Evolutionary conservation across 768 basidiomycete species (phyloP), one percentile per base, ranked within the genome.

Genomic region (Hortiboletus campestris): DNA sequence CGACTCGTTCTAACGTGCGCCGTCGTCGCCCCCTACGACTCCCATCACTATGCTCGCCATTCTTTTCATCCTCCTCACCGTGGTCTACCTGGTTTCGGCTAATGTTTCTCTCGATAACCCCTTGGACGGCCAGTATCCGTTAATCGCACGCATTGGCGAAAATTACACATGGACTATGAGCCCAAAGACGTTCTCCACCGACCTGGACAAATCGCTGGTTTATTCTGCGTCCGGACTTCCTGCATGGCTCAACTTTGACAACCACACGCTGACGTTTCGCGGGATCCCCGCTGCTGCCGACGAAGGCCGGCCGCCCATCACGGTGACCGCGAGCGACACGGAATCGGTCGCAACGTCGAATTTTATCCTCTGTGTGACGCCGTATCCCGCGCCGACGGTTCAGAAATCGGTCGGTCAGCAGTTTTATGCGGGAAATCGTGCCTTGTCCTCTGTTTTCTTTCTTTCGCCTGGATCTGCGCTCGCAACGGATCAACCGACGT

Each of bases 241-340:
- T 4, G 49, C 66, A 4, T 98, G 95, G 95, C 79, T 93, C 48
- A 68, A 75, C 5, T 96, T 95, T 67, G 81, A 94, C 68, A 68
- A 81, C 20, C 53, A 62, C 7, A 78, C 81, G 0, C 71, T 74
- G 35, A 84, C 84, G 1, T 86, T 98, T 56, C 67, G 72, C 49
- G 95, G 95, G 8, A 85, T 78, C 0, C 94, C 95, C 13, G 62
- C 78, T 4, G 53, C 74, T 9, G 57, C 70, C 17, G 90, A 94
- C 67, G 80, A 84, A 62, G 91, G 89, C 31, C 76, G 79, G 54
- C 77, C 78, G 2, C 70, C 72, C 43, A 77, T 97, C 46, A 82
- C 78, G 8, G 71, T 97, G 17, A 82, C 78, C 7, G 94, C 88
- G 3, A 76, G 74, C 34, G 86, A 85, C 59, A 67, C 75, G 1